Evolutionary conservation across 2,329 filamentous ascomycete genomes (phyloP).

Genomic region (Cryoendolithus antarcticus): DNA sequence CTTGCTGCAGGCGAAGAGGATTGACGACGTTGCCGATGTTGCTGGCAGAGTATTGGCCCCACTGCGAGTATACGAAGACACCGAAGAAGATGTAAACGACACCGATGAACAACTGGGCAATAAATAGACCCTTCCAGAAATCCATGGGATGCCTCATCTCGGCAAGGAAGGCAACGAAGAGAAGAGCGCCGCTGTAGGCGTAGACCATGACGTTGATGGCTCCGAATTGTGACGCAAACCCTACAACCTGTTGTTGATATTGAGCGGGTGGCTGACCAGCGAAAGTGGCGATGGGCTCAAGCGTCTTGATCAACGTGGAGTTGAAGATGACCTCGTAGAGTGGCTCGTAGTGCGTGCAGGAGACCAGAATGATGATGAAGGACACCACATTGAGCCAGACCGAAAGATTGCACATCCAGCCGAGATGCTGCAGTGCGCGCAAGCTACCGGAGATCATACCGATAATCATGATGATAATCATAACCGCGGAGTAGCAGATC

Average conservation of each 20-base stretch:
- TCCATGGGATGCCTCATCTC: conserved; percentile 39
- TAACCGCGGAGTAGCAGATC: conserved; percentile 39
- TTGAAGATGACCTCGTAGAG: conserved; percentile 29
- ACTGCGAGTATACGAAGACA: conserved; percentile 34
- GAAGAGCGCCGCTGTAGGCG: conserved; percentile 42
- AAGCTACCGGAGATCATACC: conserved; percentile 45
- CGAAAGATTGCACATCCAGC: conserved; percentile 43
- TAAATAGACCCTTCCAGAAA: conserved; percentile 36
- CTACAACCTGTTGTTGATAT: conserved; percentile 7
- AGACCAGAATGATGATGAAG: conserved; percentile 41
- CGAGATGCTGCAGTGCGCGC: conserved; percentile 41
- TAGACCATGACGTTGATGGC: conserved; percentile 14
- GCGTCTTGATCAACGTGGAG: conserved; percentile 10
- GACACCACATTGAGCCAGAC: conserved; percentile 43
- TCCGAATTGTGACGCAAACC: conserved; percentile 10
- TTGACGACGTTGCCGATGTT: conserved; percentile 30
- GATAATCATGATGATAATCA: conserved; percentile 34
- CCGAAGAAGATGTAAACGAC: conserved; percentile 37
- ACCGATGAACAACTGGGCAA: conserved; percentile 38
- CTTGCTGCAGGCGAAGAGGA: conserved; percentile 28
- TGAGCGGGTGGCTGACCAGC: conserved; percentile 26
- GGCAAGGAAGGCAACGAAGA: conserved; percentile 48
- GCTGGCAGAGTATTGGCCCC: conserved; percentile 36
- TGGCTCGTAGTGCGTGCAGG: conserved; percentile 35
- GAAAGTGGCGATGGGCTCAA: conserved; percentile 24